Percentiles rank a stretch among this genome's conserved stretches.
Conservation (phyloP, 2,329 filamentous ascomycete species). For the Diaporthe aspalathi region DNA sequence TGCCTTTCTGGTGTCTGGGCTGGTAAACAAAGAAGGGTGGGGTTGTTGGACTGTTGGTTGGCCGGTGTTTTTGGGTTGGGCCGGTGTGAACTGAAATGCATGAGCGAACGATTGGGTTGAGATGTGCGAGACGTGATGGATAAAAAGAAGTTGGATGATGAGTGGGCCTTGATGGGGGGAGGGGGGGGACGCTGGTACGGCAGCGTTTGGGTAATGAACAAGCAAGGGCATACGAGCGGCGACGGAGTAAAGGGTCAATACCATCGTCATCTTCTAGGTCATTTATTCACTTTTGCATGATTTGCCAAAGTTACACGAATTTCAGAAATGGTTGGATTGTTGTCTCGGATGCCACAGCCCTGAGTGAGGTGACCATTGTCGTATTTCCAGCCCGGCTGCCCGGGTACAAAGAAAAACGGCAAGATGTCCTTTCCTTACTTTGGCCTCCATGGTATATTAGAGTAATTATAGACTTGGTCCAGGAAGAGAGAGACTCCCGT, state of each 20-base stretch:
- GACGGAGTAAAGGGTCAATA: constrained; percentile 21
- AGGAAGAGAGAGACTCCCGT: too few species aligned
- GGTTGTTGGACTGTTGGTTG: background rate
- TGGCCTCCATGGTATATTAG: too few species aligned
- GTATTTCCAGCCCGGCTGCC: too few species aligned
- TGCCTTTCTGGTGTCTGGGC: background rate
- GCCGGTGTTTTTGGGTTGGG: background rate
- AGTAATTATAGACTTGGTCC: too few species aligned
- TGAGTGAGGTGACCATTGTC: background rate
- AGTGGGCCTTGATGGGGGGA: too few species aligned
- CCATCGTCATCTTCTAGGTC: background rate
- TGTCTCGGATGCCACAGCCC: background rate
- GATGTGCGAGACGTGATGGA: background rate
- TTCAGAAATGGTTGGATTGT: too few species aligned
- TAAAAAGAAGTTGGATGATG: background rate
- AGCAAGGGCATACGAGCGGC: constrained; percentile 22
- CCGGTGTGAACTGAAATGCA: background rate
- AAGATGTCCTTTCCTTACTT: too few species aligned
- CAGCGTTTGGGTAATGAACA: constrained; percentile 10
- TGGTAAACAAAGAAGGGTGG: background rate
- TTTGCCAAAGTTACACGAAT: too few species aligned
- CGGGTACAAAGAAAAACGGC: background rate
- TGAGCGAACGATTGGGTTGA: background rate
- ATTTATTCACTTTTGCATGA: background rate
- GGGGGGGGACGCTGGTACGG: background rate